These are phyloP conservation scores for Saturnispora ahearnii DNA, from an alignment of 805 yeast species.

Conservation along the genomic window DNA sequence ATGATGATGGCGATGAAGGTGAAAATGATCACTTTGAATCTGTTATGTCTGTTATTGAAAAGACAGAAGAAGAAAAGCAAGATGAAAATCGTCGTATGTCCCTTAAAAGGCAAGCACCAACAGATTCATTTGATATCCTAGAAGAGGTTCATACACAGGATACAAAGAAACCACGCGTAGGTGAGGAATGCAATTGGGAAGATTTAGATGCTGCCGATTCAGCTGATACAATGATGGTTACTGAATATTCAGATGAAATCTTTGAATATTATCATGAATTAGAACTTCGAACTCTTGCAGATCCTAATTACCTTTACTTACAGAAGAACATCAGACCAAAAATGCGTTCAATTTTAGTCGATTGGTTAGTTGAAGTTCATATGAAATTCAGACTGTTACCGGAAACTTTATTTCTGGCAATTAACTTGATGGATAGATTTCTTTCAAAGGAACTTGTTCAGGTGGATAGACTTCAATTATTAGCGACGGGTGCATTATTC, in stretches of 20 bases:
- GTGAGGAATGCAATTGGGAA: slow-evolving; percentile 47
- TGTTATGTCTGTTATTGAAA: slow-evolving; percentile 14
- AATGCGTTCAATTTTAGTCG: slow-evolving; percentile 81
- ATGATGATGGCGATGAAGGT: background rate
- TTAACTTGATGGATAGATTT: slow-evolving; percentile 81
- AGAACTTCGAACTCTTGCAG: slow-evolving; percentile 68
- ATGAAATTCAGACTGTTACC: slow-evolving; percentile 73
- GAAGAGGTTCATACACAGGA: background rate
- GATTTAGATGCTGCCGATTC: slow-evolving; percentile 62
- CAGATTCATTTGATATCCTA: slow-evolving; percentile 38
- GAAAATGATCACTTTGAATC: slow-evolving; percentile 5
- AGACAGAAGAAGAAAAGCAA: slow-evolving; percentile 22
- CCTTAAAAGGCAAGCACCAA: slow-evolving; percentile 44
- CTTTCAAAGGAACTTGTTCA: slow-evolving; percentile 66
- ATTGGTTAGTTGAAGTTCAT: slow-evolving; percentile 91
- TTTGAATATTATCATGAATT: slow-evolving; percentile 68
- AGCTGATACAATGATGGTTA: slow-evolving; percentile 79
- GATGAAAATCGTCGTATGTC: slow-evolving; percentile 28
- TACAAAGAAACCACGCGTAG: background rate
- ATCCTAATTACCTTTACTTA: slow-evolving; percentile 53
- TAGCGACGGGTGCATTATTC: slow-evolving; percentile 78
- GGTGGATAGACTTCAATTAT: slow-evolving; percentile 70
- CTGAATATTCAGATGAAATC: slow-evolving; percentile 85
- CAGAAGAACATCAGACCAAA: slow-evolving; percentile 66
- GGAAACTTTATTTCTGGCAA: slow-evolving; percentile 76